Base-by-base conservation (phyloP, 1,284 basidiomycete genomes). In the Ceratobasidium sp. region DNA sequence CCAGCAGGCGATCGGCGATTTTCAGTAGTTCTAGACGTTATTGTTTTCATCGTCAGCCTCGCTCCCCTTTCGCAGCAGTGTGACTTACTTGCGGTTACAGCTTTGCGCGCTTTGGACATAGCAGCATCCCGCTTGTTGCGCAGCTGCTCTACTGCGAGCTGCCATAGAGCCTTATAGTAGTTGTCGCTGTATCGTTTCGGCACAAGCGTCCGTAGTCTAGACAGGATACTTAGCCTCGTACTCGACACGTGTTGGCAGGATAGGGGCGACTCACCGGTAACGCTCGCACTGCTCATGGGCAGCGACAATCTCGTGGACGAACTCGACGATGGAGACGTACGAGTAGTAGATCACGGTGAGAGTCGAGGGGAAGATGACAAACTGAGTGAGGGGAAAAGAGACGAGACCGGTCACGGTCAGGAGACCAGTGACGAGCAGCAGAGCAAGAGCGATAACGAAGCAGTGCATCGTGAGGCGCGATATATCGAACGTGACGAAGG, bases 241-340 rank as follows among this genome's bases (percentile, higher is more conserved):
- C 2, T n/a, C 15, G 23, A 9, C 44, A 28, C 44, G 44, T 13
- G 10, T 28, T 0, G 6, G 3, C 15, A 49, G 23, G 26, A 66
- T 66, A 66, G 64, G 44, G 64, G 64, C 46, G 2, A 28, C 64
- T 49, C 64, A 67, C 64, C 26, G 46, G 46, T 12, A 12, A 18
- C 46, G 46, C 18, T 49, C 18, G 46, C 18, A 49, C 10, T 18
- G 46, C 12, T 49, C 18, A 18, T 49, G 46, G 7, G 7, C 18
- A 10, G 10, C 49, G 42, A 51, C 2, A 9, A 46, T 33, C 44
- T 51, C 44, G 23, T 26, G 49, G 20, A 23, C 12, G 44, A 28
- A 49, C 23, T 49, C 23, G 26, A 5, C 2, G 5, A 9, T 49
- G 44, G 28, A 67, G 23, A 28, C 23, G n/a, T 49, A 67, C n/a